Base-by-base conservation (phyloP, 331 rosid species). In the Quercus phellos region DNA sequence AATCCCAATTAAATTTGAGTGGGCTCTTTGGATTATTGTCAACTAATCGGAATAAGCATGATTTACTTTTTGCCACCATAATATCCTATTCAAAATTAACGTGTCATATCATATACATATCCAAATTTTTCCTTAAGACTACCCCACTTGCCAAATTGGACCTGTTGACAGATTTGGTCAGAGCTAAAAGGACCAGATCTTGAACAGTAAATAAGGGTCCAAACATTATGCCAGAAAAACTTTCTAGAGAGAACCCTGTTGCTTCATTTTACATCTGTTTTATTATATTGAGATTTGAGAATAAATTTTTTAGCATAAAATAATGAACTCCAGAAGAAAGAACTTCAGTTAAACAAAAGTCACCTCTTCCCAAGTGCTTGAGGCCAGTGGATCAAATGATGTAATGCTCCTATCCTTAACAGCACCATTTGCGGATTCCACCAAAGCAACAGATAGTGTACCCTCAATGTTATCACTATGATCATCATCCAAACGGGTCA, bases 321-420 rank as follows among this genome's bases (percentile, higher is more conserved):
- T 46, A 11, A n/a, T 66, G 21, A 18, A 29, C 51, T 76, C 29
- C 50, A 54, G 21, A 46, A 1, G 76, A 68, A 64, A 70, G 70
- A 78, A 85, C 77, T 75, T 63, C 70, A 76, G 24, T 51, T 46
- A 30, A 14, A 11, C 79, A 73, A 86, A 80, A 61, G 18, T 55
- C 81, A 91, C 99, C 90, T 89, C 76, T 83, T 89, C 90, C 99
- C 99, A 95, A 67, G 91, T 84, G 84, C 99, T 93, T 73, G 97
- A 91, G 75, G 99, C 99, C 75, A 95, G 89, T 14, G 94, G 94
- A 80, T 95, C 98, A 80, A 72, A 80, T 55, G 53, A 4, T 72
- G 88, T 70, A 63, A 88, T 80, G 81, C 91, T 90, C 89, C 79
- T 86, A 81, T 87, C 91, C 71, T 56, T 89, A 68, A 26, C 72